phyloP scores from a whole-genome alignment of 2,329 filamentous ascomycete species.

The Ceratocystis cacaofunesta region DNA sequence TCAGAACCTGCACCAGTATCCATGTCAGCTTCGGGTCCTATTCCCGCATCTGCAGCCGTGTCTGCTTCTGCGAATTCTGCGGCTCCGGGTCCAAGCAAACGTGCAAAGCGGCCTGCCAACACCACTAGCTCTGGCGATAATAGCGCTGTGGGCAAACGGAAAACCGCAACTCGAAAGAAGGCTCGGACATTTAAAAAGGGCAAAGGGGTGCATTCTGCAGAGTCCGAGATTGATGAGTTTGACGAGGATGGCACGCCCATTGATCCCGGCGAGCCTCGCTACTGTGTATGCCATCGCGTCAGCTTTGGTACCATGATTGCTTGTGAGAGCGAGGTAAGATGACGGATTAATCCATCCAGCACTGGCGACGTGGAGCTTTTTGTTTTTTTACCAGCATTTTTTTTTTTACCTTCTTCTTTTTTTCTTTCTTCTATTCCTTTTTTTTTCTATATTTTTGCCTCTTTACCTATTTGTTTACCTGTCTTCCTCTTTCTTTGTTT shows the following conservation, averaged over 20 bases:
- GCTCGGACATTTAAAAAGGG: slow-evolving; percentile 40
- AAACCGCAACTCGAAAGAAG: slow-evolving; percentile 54
- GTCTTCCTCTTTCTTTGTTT: too few species aligned
- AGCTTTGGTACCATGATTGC: slow-evolving; percentile 73
- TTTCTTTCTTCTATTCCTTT: slow-evolving; percentile 8
- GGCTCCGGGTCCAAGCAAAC: slow-evolving; percentile 33
- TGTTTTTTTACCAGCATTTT: too few species aligned
- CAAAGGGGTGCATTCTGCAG: slow-evolving; percentile 27
- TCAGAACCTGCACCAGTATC: background rate
- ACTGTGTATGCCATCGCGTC: slow-evolving; percentile 66
- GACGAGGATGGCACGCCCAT: slow-evolving; percentile 56
- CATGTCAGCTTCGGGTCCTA: background rate
- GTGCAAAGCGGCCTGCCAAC: slow-evolving; percentile 54
- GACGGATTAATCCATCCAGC: background rate
- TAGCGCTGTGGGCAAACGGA: slow-evolving; percentile 56
- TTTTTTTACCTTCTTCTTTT: too few species aligned
- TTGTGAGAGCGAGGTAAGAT: slow-evolving; percentile 61
- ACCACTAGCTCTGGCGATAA: slow-evolving; percentile 45
- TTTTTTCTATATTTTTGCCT: background rate
- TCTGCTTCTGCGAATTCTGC: background rate
- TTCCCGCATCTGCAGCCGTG: slow-evolving; percentile 13
- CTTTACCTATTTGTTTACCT: background rate
- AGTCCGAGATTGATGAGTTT: slow-evolving; percentile 41
- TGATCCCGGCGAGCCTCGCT: slow-evolving; percentile 59
- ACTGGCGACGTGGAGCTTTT: too few species aligned